These are phyloP conservation scores for Prunus yedoensis DNA, from an alignment of 331 rosid genomes.

Conservation along the genomic window DNA sequence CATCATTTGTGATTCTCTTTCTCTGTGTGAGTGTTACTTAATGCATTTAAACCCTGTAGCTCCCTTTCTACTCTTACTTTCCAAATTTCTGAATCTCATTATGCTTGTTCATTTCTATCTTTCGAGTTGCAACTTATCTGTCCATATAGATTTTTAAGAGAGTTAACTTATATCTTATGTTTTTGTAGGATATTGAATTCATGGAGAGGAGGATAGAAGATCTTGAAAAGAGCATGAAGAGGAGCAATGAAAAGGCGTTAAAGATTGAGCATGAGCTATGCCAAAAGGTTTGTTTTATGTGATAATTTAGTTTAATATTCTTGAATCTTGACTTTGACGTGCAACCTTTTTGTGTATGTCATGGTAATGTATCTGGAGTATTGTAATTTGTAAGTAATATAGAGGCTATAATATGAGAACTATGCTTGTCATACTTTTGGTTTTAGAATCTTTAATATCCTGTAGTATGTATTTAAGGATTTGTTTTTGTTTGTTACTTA, in stretches of 20 bases:
- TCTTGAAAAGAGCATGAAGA: slow-evolving; percentile 96
- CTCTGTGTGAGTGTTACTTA: background rate
- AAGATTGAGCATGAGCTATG: slow-evolving; percentile 89
- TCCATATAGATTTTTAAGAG: slow-evolving; percentile 4
- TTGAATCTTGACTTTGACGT: background rate
- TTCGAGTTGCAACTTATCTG: background rate
- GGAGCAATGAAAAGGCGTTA: slow-evolving; percentile 97
- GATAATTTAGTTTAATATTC: background rate
- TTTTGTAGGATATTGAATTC: slow-evolving; percentile 80
- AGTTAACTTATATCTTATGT: slow-evolving; percentile 17
- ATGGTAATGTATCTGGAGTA: background rate
- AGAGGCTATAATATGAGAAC: background rate
- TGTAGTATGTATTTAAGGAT: background rate
- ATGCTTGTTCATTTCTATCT: background rate
- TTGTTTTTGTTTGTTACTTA: background rate
- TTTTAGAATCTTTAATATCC: background rate
- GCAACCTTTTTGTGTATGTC: background rate
- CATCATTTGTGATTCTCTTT: background rate
- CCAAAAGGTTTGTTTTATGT: slow-evolving; percentile 52
- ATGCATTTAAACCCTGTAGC: background rate
- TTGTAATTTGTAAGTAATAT: background rate
- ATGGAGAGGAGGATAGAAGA: slow-evolving; percentile 81
- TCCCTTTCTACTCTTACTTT: background rate
- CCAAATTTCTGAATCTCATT: background rate
- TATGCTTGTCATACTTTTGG: background rate